Percentiles rank a stretch among this genome's conserved stretches.
These are phyloP conservation scores for Echeveria elegans DNA, from an alignment of 164 flowering plant genomes.

Conservation along the genomic window DNA sequence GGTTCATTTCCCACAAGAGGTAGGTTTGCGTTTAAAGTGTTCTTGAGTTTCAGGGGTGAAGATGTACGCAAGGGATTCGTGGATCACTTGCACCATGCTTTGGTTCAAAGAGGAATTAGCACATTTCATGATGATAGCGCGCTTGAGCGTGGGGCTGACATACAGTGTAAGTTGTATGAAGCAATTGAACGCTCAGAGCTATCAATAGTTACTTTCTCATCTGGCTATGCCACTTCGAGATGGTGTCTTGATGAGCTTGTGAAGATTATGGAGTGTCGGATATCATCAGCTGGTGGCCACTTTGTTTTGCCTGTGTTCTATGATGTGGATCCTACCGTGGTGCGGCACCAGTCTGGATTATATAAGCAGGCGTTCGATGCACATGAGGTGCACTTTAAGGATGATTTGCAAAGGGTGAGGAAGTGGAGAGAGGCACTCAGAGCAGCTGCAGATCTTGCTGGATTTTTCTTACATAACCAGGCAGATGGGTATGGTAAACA, in stretches of 20 bases:
- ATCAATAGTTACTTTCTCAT: neutral
- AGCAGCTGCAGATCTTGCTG: neutral
- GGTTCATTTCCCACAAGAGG: neutral
- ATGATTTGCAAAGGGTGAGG: neutral
- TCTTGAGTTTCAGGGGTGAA: constrained; percentile 4
- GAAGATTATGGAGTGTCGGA: neutral
- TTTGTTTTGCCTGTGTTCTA: constrained; percentile 3
- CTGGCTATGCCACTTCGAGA: neutral
- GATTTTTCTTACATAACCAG: neutral
- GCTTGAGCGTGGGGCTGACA: neutral
- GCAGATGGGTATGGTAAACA: neutral
- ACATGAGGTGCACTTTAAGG: neutral
- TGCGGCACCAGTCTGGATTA: neutral
- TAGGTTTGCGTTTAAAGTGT: neutral
- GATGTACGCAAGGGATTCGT: neutral
- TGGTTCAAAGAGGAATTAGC: neutral
- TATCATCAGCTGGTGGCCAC: neutral
- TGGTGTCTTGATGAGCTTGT: constrained; percentile 1
- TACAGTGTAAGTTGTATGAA: neutral
- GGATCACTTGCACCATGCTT: neutral
- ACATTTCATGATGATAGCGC: neutral
- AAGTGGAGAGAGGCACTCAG: constrained; percentile 5
- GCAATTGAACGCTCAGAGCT: neutral
- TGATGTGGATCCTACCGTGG: constrained; percentile 1
- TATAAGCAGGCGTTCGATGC: neutral